Base-by-base conservation (phyloP, 805 yeast species). In the Candida pini region DNA sequence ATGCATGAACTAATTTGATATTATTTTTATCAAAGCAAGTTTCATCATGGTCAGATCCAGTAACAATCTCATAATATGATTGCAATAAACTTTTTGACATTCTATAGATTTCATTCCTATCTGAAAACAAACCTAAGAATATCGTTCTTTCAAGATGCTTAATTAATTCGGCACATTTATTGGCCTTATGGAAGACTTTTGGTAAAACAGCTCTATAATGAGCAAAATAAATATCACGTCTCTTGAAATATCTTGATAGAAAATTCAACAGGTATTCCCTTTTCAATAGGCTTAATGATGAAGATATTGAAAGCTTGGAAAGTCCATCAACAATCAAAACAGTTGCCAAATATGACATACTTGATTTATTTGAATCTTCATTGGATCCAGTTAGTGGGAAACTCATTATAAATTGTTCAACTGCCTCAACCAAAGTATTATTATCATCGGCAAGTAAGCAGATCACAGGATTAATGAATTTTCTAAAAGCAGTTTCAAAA, bases 131-230 rank as follows among this genome's bases (percentile, higher is more conserved):
- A 1, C 75, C 71, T 16, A 74, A 47, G 20, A 75, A 60, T 20
- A 76, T 47, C 5, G 75, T 70, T 33, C 74, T 67, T 32, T 78
- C 84, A 32, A 73, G 54, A 5, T 65, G 51, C 4, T 65, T 57
- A 8, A 65, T 52, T 1, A 71, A 42, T 9, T 55, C 36, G 0
- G 47, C 39, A 35, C 69, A 66, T 8, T 60, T 26, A 2, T 49
- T 49, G 9, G 36, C 29, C 2, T 34, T 34, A 38, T 58, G 63
- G 26, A 28, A 41, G 8, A 35, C 32, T 12, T 17, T 20, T 8
- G 38, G 25, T 5, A 22, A 27, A 4, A 17, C 18, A 13, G 33
- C 26, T n/a, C 15, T 23, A 14, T 34, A 3, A 13, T 18, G 23
- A 31, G 47, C 44, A n/a, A 37, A 13, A 28, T 44, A 41, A 12